Base-by-base conservation (phyloP, 257 asterid genomes). In the Forsythia viridissima region DNA sequence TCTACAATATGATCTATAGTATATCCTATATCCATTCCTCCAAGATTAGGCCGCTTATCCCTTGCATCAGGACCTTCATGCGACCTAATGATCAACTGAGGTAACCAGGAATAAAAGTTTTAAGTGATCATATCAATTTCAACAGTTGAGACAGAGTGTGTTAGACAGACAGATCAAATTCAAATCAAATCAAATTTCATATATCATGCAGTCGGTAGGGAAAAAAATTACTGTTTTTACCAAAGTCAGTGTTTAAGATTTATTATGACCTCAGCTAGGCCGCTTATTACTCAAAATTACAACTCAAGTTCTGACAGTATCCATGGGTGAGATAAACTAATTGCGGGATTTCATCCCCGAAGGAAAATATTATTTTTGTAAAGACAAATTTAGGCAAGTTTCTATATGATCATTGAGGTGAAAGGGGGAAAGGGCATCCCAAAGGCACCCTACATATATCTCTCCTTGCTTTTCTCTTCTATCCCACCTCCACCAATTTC, bases 41-140 rank as follows among this genome's bases (percentile, higher is more conserved):
- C 88, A 42, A 96, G 89, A 76, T 85, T 96, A 44, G 89, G 82
- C 70, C 99, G 85, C 87, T 93, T 96, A 81, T 92, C 97, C 88
- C 99, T 88, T 72, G 98, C 98, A 89, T 96, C 98, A 51, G 99
- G 99, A 84, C 99, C 99, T 90, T 96, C 99, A 81, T 96, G 99
- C 48, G 99, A 96, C 87, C 98, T 92, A 77, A 96, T 92, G 80
- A 93, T 90, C 91, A 93, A 82, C 99, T 95, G 89, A 43, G 80
- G 77, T 76, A 42, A 76, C 81, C 80, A 74, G 69, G 84, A 83
- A 46, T 80, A 52, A 74, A 74, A 74, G 77, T 70, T 44, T 44
- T 24, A 48, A 69, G 76, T 67, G 51, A 82, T 67, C 84, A 71
- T 69, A 85, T 75, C 74, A 77, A 72, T 70, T 57, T 41, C 80